phyloP scores from a whole-genome alignment of 1,284 basidiomycete genomes.

The Meripilus lineatus region DNA sequence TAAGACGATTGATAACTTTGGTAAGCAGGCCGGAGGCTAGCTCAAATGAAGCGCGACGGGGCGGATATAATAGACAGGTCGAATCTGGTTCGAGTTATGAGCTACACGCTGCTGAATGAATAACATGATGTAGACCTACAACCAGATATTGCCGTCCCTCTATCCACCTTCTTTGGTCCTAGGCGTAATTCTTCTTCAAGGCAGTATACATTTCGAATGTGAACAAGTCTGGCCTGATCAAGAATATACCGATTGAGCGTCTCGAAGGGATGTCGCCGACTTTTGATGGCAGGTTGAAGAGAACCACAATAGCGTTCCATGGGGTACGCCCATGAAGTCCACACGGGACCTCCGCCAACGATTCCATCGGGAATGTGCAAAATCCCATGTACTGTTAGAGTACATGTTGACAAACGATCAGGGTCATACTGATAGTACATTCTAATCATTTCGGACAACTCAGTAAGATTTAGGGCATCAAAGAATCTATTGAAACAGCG shows the following conservation, averaged over 20 bases:
- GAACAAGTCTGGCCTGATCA: constrained; percentile 8
- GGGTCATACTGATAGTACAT: constrained; percentile 31
- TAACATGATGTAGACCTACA: not conserved
- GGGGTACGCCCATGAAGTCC: constrained; percentile 34
- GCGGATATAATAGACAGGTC: too few relatives aligned
- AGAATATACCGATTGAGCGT: constrained; percentile 20
- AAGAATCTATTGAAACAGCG: not conserved
- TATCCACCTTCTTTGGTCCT: not conserved
- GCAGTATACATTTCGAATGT: constrained; percentile 10
- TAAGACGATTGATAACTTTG: too few relatives aligned
- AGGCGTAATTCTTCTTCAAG: not conserved
- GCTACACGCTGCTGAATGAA: too few relatives aligned
- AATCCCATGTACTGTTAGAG: constrained; percentile 31
- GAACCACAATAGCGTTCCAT: constrained; percentile 34
- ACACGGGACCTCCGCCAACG: constrained; percentile 28
- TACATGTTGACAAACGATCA: constrained; percentile 24
- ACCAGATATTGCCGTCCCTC: not conserved
- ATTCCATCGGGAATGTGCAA: constrained; percentile 32
- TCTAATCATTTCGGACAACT: constrained; percentile 14
- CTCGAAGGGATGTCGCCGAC: constrained; percentile 21
- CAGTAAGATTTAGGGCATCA: not conserved
- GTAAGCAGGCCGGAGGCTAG: too few relatives aligned
- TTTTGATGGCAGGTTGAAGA: constrained; percentile 20
- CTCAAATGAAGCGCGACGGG: too few relatives aligned
- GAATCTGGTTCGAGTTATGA: too few relatives aligned